Percentiles rank a stretch among this genome's conserved stretches.
These are phyloP conservation scores for Exobasidium cylindrosporum DNA, from an alignment of 1,284 basidiomycete genomes.

Conservation along the genomic window DNA sequence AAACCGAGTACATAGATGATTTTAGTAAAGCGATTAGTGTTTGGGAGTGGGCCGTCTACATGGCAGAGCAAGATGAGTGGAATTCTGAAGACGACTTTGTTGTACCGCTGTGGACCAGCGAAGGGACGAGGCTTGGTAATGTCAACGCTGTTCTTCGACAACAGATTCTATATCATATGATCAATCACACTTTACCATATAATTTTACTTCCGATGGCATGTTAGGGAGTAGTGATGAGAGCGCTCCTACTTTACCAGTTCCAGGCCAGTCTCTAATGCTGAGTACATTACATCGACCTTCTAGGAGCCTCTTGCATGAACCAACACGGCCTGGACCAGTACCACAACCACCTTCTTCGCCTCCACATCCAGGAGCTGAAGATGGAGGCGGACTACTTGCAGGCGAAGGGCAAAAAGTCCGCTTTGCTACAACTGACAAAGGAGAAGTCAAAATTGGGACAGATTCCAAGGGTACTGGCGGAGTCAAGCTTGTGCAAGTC, in stretches of 20 bases:
- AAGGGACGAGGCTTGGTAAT: slow-evolving; percentile 59
- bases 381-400: slow-evolving; percentile 69
- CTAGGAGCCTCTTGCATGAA: slow-evolving; percentile 77
- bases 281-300: slow-evolving; percentile 60
- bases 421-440: slow-evolving; percentile 59
- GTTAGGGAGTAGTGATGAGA: not conserved
- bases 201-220: not conserved
- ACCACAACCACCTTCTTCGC: slow-evolving; percentile 30
- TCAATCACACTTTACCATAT: slow-evolving; percentile 72
- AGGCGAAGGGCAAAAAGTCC: slow-evolving; percentile 75
- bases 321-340: slow-evolving; percentile 52
- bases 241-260: slow-evolving; percentile 67
- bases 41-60: slow-evolving; percentile 17
- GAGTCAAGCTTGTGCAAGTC: slow-evolving; percentile 59
- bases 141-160: slow-evolving; percentile 79
- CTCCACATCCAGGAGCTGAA: slow-evolving; percentile 41
- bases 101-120: slow-evolving; percentile 21
- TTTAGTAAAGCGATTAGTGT: not conserved
- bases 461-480: slow-evolving; percentile 70
- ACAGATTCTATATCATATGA: slow-evolving; percentile 87
- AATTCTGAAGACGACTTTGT: not conserved
- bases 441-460: slow-evolving; percentile 61
- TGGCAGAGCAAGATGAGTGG: slow-evolving; percentile 1
- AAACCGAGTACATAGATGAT: not conserved
- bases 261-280: slow-evolving; percentile 53